Base-by-base conservation (phyloP, 352 stramenopile genomes). In the Pythium dissotocum region DNA sequence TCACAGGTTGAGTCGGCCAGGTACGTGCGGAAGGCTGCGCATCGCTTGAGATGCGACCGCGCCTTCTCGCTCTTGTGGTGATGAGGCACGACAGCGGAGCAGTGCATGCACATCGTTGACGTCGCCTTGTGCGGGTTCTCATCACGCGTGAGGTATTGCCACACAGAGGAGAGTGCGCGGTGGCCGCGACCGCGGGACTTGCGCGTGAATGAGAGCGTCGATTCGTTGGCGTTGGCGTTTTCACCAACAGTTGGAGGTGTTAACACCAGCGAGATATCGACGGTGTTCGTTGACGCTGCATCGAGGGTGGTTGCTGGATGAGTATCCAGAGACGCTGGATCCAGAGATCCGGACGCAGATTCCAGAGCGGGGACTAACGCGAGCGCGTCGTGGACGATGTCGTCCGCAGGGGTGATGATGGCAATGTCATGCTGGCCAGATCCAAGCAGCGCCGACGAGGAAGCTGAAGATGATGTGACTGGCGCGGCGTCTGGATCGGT, bases 1-100 rank as follows among this genome's bases (percentile, higher is more conserved):
- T 38, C 24, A 21, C 33, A 33, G 2, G 40, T 38, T 40, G 13
- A 10, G n/a, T 12, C 8, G 38, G n/a, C 28, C 13, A 62, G 10
- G 16, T 21, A 36, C 18, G 26, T 32, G 32, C 65, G 65, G 60
- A 76, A 79, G 18, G 52, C 53, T 4, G 36, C 42, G 38, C 72
- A 77, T 10, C 65, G 65, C 38, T 70, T 58, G 36, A 79, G 65
- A 32, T 77, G 72, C 35, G 69, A 69, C 51, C 72, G 64, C 30
- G 69, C 72, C 42, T 78, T 78, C 62, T 79, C 72, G 62, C 70
- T 79, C 69, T 79, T 79, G 69, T 67, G 72, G 65, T 79, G 72
- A 56, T 79, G 72, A 24, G 69, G 63, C 42, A 79, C 69, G 2
- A n/a, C 6, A 6, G 38, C 35, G 8, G 24, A 35, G 44, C 72